Percentiles rank a stretch among this genome's conserved stretches.
These are phyloP conservation scores for Fonsecaea erecta DNA, from an alignment of 2,329 filamentous ascomycete species.

Conservation along the genomic window DNA sequence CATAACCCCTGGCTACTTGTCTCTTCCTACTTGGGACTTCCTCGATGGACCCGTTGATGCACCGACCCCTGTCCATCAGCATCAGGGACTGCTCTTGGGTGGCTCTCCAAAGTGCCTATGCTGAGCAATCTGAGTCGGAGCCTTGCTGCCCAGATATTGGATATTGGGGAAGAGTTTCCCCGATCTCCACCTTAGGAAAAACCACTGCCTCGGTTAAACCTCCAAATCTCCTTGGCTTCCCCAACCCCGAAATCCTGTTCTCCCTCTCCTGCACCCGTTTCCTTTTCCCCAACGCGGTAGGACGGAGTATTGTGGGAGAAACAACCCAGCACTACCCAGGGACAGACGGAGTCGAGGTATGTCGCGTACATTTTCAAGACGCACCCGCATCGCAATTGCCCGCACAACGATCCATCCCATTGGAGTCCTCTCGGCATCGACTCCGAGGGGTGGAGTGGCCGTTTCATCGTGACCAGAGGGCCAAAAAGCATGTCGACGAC, in stretches of 20 bases:
- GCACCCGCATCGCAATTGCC: neutral
- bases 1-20: no score
- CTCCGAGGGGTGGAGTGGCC: neutral
- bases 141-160: neutral
- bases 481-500: slow-evolving; percentile 3
- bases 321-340: neutral
- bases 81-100: no score
- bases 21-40: neutral
- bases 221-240: neutral
- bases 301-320: neutral
- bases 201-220: neutral
- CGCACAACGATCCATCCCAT: neutral
- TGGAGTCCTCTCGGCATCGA: neutral
- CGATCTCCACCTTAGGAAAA: neutral
- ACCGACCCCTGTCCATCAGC: no score
- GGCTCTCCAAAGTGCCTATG: no score
- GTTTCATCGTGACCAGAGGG: neutral
- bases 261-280: neutral
- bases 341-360: neutral
- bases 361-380: neutral
- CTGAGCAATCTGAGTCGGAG: no score
- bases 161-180: neutral
- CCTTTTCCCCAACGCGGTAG: neutral
- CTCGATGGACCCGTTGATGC: no score
- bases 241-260: slow-evolving; percentile 1